Evolutionary conservation across 257 asterid species (phyloP).

Genomic region (Ballota nigra): DNA sequence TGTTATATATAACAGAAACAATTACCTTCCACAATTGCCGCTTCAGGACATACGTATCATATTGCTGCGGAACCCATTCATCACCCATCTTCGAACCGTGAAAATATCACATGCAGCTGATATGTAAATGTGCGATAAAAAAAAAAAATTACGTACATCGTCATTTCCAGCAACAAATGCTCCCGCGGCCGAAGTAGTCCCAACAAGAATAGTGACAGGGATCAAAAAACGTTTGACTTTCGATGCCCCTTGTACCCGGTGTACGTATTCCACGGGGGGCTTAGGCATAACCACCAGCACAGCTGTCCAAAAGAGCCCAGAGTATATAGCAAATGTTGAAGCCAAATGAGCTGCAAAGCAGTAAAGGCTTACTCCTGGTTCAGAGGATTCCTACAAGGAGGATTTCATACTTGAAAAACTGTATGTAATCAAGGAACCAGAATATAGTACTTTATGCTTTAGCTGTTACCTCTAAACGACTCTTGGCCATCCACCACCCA

Average conservation of each 20-base stretch:
- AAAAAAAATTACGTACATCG: conserved; percentile 46
- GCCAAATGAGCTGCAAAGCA: conserved; percentile 83
- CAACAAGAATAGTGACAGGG: conserved; percentile 71
- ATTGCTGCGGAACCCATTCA: conserved; percentile 56
- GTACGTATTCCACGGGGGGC: conserved; percentile 68
- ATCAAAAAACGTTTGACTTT: conserved; percentile 66
- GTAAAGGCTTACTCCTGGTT: conserved; percentile 86
- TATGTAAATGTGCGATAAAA: conserved; percentile 3
- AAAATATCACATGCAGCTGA: conserved; percentile 21
- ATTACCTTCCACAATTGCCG: conserved; percentile 60
- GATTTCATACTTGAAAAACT: conserved; percentile 11
- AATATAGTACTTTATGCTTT: conserved; percentile 20
- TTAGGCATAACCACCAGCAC: conserved; percentile 88
- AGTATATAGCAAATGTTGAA: conserved; percentile 73
- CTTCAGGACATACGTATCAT: conserved; percentile 44
- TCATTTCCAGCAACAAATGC: conserved; percentile 93
- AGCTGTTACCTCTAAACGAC: conserved; percentile 77
- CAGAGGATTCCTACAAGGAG: conserved; percentile 61
- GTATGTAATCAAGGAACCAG: not conserved
- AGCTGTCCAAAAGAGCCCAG: conserved; percentile 82
- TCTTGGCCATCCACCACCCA: conserved; percentile 87
- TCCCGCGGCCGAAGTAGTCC: conserved; percentile 74
- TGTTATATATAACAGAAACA: not conserved
- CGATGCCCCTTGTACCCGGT: conserved; percentile 83
- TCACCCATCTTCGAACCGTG: conserved; percentile 83